A percentile compares a stretch with the other conserved stretches of the same genome.
Evolutionary conservation across 2,329 filamentous ascomycete species (phyloP).

Genomic region (Verticillium dahliae): DNA sequence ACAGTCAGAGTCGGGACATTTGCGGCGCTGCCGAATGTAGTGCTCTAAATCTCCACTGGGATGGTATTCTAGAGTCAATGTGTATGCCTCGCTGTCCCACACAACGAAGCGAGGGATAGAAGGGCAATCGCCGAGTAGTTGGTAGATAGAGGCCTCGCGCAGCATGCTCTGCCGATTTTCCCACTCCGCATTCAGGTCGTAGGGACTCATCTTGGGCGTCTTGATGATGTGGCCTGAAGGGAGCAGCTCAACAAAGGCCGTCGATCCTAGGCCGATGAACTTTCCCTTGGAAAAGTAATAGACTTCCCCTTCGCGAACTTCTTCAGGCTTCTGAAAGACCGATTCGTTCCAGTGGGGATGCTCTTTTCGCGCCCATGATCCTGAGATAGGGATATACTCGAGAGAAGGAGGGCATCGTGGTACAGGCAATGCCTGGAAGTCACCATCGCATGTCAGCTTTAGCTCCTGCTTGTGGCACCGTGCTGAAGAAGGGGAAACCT

Average conservation of each 20-base stretch:
- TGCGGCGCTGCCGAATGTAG: background rate
- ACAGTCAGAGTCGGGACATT: background rate
- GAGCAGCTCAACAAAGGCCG: constrained; percentile 14
- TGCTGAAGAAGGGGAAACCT: too few species aligned
- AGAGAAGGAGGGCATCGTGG: constrained; percentile 2
- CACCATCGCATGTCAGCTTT: too few species aligned
- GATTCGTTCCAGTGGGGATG: constrained; percentile 14
- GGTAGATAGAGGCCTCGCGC: constrained; percentile 17
- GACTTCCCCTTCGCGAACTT: constrained; percentile 10
- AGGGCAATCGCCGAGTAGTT: constrained; percentile 12
- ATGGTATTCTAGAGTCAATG: constrained; percentile 19
- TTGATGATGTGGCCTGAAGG: constrained; percentile 16
- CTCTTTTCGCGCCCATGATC: constrained; percentile 13
- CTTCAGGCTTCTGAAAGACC: constrained; percentile 13
- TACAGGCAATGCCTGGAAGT: too few species aligned
- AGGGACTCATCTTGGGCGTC: constrained; percentile 14
- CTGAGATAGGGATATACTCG: constrained; percentile 11
- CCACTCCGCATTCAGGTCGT: background rate
- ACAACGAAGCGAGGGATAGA: constrained; percentile 13
- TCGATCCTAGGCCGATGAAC: constrained; percentile 9
- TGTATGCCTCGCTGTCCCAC: constrained; percentile 16
- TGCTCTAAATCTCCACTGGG: constrained; percentile 14
- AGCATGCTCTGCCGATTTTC: constrained; percentile 10
- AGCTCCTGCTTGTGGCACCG: too few species aligned
- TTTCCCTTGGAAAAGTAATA: constrained; percentile 15